A percentile compares a stretch with the other conserved stretches of the same genome.
Conservation (phyloP, 73 alveolate species). For the Tetrahymena malaccensis region DNA sequence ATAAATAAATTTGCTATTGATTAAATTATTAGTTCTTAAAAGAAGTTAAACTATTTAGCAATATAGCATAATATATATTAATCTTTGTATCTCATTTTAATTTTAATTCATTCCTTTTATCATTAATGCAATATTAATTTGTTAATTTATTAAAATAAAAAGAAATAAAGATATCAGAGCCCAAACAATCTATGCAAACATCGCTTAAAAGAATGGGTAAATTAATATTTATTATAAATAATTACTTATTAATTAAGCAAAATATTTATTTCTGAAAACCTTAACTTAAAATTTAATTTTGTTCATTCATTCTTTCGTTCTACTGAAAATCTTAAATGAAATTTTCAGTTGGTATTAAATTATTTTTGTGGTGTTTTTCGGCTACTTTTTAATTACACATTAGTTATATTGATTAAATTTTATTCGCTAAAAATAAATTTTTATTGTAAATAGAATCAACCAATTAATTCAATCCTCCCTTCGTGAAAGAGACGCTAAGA, state of each 20-base stretch:
- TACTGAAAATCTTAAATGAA: no score
- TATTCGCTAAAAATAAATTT: neutral
- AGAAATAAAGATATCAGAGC: neutral
- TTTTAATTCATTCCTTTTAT: no score
- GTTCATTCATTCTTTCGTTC: neutral
- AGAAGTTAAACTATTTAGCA: no score
- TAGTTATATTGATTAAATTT: neutral
- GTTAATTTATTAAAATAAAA: neutral
- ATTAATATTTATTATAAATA: neutral
- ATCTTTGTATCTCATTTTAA: no score
- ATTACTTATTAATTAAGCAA: neutral
- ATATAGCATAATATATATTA: no score
- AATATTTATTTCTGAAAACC: neutral
- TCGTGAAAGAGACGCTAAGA: neutral
- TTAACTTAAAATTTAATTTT: neutral
- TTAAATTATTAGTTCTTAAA: no score
- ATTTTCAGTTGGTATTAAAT: no score
- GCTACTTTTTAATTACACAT: neutral
- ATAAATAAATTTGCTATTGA: no score
- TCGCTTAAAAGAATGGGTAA: neutral
- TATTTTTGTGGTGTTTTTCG: neutral
- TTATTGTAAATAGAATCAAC: neutral
- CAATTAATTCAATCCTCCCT: neutral
- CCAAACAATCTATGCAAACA: neutral
- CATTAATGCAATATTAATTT: no score